These are phyloP conservation scores for Pseudopyricularia javanii DNA, from an alignment of 2,329 filamentous ascomycete species.

Conservation along the genomic window DNA sequence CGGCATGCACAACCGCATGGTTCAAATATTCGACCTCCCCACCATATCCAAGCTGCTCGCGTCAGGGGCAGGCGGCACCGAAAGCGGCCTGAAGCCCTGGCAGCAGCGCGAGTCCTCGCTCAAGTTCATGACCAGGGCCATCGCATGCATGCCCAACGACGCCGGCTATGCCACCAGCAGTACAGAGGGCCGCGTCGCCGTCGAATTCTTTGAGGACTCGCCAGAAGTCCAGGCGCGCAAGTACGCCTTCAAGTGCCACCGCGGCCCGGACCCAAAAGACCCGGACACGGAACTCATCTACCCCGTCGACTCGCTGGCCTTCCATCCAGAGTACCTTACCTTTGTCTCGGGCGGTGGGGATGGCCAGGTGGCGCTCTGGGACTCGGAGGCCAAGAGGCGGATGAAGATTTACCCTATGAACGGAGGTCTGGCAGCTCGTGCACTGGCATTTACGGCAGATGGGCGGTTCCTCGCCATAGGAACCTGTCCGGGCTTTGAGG, in stretches of 20 bases:
- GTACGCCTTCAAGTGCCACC: conserved; percentile 98
- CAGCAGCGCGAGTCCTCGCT: conserved; percentile 87
- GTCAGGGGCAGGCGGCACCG: conserved; percentile 20
- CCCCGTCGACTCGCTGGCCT: conserved; percentile 80
- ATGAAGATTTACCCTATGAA: conserved; percentile 70
- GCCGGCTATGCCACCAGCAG: conserved; percentile 83
- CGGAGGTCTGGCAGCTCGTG: conserved; percentile 47
- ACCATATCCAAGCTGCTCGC: conserved; percentile 45
- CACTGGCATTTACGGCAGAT: conserved; percentile 63
- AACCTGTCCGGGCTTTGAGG: conserved; percentile 81
- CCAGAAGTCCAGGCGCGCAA: conserved; percentile 80
- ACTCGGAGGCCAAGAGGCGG: conserved; percentile 78
- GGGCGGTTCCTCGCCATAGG: conserved; percentile 70
- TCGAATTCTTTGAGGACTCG: conserved; percentile 94
- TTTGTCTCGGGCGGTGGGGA: conserved; percentile 87
- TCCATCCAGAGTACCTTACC: conserved; percentile 71
- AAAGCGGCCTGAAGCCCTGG: conserved; percentile 59
- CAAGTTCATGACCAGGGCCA: conserved; percentile 89
- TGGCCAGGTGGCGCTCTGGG: conserved; percentile 86
- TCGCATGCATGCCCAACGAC: conserved; percentile 94
- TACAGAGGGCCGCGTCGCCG: conserved; percentile 90
- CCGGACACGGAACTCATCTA: conserved; percentile 71
- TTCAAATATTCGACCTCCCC: conserved; percentile 86
- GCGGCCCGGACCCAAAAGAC: conserved; percentile 54
- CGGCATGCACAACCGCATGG: conserved; percentile 86